Conservation (phyloP, 164 flowering plant species). For the Platanus orientalis region DNA sequence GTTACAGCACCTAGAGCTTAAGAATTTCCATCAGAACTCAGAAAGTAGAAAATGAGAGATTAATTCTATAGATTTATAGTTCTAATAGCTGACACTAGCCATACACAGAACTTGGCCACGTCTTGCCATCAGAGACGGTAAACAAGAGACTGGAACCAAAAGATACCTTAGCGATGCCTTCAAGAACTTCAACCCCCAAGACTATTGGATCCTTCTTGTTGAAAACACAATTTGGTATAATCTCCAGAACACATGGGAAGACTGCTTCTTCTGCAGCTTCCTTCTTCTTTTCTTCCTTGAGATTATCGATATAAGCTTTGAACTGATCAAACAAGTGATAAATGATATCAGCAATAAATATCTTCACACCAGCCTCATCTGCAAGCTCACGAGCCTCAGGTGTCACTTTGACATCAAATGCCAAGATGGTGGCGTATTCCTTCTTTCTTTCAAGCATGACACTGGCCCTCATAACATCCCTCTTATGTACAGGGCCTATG, state of each 20-base stretch:
- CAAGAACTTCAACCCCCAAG: constrained; percentile 90
- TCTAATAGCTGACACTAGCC: too few species aligned
- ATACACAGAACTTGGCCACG: too few species aligned
- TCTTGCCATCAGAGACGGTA: not conserved
- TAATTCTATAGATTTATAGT: too few species aligned
- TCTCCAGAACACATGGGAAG: constrained; percentile 90
- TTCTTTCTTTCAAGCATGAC: constrained; percentile 98
- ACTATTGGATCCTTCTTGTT: constrained; percentile 96
- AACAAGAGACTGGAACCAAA: not conserved
- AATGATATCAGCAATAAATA: constrained; percentile 90
- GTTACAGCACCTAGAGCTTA: not conserved
- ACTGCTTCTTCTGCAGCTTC: constrained; percentile 94
- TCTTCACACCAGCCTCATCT: constrained; percentile 84
- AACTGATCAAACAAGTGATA: constrained; percentile 96
- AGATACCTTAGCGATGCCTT: constrained; percentile 79
- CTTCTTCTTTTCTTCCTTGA: constrained; percentile 91
- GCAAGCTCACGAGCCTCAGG: constrained; percentile 95
- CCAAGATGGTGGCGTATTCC: constrained; percentile 90
- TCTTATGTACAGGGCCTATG: constrained; percentile 98
- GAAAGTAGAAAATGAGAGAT: not conserved
- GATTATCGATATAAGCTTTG: constrained; percentile 82
- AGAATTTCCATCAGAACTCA: not conserved
- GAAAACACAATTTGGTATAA: constrained; percentile 78
- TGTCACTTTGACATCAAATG: constrained; percentile 97
- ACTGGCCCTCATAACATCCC: constrained; percentile 94